Percentiles rank a stretch among this genome's conserved stretches.
Conservation (phyloP, 2,329 filamentous ascomycete genomes). For the Leptographium wingfieldii region DNA sequence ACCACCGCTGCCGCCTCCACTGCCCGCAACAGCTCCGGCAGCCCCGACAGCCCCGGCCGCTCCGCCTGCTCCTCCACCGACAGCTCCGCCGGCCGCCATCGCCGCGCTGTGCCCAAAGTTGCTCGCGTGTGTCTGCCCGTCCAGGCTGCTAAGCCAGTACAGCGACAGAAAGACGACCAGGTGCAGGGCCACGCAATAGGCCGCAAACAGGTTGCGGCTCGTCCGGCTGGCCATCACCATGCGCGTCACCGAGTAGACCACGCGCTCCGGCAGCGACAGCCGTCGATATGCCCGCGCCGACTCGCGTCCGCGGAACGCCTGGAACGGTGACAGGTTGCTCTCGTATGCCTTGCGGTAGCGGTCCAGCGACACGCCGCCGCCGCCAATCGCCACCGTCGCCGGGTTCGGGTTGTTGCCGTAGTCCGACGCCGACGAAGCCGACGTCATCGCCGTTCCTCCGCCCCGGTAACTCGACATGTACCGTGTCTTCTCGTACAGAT, state of each 20-base stretch:
- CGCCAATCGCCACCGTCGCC: conserved; percentile 50
- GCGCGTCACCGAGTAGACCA: conserved; percentile 80
- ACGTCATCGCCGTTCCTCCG: conserved; percentile 19
- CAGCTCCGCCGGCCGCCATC: conserved; percentile 27
- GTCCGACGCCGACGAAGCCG: conserved; percentile 52
- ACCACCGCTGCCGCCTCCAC: conserved; percentile 18
- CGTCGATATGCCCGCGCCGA: conserved; percentile 80
- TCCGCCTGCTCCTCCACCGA: conserved; percentile 17
- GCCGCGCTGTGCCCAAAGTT: conserved; percentile 37
- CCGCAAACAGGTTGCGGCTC: conserved; percentile 86
- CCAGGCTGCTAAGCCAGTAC: conserved; percentile 65
- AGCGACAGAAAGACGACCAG: conserved; percentile 75
- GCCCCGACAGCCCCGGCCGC: conserved; percentile 18
- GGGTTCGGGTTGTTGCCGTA: conserved; percentile 60
- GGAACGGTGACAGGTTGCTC: conserved; percentile 88
- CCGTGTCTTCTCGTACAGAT: conserved; percentile 92
- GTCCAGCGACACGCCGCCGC: conserved; percentile 52
- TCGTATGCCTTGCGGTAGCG: conserved; percentile 89
- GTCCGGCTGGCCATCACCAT: conserved; percentile 83
- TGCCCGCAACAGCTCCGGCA: conserved; percentile 14
- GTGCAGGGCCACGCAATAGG: conserved; percentile 82
- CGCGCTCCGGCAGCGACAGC: conserved; percentile 82
- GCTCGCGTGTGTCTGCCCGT: conserved; percentile 49
- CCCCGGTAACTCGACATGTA: conserved; percentile 88
- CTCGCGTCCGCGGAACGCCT: conserved; percentile 88